Evolutionary conservation across 768 basidiomycete genomes (phyloP), one percentile per base, ranked within the genome.

Genomic region (Podaxis sp.): DNA sequence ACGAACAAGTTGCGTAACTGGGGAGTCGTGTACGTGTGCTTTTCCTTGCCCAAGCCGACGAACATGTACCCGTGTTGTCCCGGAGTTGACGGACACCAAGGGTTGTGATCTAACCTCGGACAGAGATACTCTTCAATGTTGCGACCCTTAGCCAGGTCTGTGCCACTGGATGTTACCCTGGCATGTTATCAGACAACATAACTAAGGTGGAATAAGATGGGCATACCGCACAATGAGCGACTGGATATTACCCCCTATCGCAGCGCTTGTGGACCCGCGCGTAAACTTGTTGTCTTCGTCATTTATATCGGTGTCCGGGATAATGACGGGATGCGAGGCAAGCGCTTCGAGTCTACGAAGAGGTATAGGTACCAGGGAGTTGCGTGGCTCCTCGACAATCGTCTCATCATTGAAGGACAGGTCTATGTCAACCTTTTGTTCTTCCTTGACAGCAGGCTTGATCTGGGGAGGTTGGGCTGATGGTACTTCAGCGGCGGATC

Each of bases 41-140:
- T 71, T 46, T 85, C 83, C 46, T 71, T 75, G 8, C 79, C 80
- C 56, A 84, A 73, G 17, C 82, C 84, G 27, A 85, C 82, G 51
- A 85, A 84, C 72, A 86, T 81, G 65, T 78, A 86, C 1, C 83
- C 84, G 61, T 84, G 81, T 57, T 79, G 69, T 8, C 83, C 84
- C 9, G 82, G 81, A 1, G 59, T 67, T 4, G 72, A 69, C 2
- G 84, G 84, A 50, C 80, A 81, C 85, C 84, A 86, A 11, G 82
- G 80, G 61, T 85, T 85, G 54, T 80, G 78, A 53, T 80, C 77
- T 17, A 82, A 68, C 36, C 82, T 79, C 2, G 83, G 84, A 56
- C 81, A 83, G 2, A 85, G 67, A 66, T 82, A 82, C 36, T 75
- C 78, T 6, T 69, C 68, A 37, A 82, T 74, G 51, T 70, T 66